Evolutionary conservation across 2,329 filamentous ascomycete species (phyloP).

Genomic region (Pestalotiopsis sp.): DNA sequence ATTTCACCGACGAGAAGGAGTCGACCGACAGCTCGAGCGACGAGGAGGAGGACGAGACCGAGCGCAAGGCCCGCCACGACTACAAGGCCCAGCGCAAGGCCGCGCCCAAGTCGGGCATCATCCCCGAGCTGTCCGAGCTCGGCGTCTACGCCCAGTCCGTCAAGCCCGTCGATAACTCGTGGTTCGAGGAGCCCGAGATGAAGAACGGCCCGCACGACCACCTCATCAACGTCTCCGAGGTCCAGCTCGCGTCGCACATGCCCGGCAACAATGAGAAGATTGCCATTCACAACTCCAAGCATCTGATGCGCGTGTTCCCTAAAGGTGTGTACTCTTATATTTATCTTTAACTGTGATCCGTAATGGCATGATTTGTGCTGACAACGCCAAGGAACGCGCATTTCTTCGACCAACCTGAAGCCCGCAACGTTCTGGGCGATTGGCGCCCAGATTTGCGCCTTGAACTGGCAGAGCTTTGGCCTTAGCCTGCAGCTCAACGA

Average conservation of each 20-base stretch:
- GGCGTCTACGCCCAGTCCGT: constrained; percentile 72
- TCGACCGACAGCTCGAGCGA: constrained; percentile 30
- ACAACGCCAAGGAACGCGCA: constrained; percentile 52
- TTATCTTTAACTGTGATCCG: no score
- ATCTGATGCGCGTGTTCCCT: constrained; percentile 72
- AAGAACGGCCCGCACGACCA: constrained; percentile 31
- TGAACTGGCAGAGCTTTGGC: constrained; percentile 72
- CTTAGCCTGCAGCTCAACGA: constrained; percentile 69
- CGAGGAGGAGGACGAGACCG: constrained; percentile 36
- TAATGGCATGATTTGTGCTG: background rate
- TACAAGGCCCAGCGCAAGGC: constrained; percentile 58
- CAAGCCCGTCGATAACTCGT: constrained; percentile 66
- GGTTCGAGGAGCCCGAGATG: constrained; percentile 54
- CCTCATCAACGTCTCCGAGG: constrained; percentile 66
- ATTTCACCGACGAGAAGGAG: constrained; percentile 54
- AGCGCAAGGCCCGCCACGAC: constrained; percentile 46
- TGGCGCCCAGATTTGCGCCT: constrained; percentile 68
- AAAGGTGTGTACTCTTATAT: constrained; percentile 42
- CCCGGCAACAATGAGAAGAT: constrained; percentile 50
- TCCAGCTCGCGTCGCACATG: constrained; percentile 54
- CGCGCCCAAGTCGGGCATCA: constrained; percentile 49
- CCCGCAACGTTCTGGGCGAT: constrained; percentile 67
- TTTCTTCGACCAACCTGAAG: constrained; percentile 65
- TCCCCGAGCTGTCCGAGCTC: constrained; percentile 65
- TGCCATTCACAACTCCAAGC: constrained; percentile 60